Conservation (phyloP, 305 asterid genomes). For the Rubia tinctorum region DNA sequence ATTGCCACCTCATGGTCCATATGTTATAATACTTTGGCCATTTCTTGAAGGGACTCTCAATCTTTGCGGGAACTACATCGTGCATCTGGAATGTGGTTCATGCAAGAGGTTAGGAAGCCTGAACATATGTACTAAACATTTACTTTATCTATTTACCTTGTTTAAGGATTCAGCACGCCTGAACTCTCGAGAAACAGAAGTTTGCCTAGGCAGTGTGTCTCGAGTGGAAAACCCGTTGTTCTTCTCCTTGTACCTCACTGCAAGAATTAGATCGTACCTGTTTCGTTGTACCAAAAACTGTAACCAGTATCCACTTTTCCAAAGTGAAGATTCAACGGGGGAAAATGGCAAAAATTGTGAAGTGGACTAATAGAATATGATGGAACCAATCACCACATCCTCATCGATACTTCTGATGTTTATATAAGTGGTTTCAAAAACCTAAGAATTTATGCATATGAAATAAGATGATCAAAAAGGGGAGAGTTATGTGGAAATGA, state of each 20-base stretch:
- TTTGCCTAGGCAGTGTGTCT: too few species aligned
- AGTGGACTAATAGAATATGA: too few species aligned
- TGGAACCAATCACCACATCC: slow-evolving; percentile 98
- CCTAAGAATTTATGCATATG: slow-evolving; percentile 19
- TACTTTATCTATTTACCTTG: slow-evolving; percentile 21
- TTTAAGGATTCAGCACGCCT: slow-evolving; percentile 26
- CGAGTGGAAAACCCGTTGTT: slow-evolving; percentile 16
- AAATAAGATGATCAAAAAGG: background rate
- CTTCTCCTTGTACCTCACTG: slow-evolving; percentile 48
- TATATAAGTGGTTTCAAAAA: too few species aligned
- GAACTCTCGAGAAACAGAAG: slow-evolving; percentile 26
- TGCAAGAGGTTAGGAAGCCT: slow-evolving; percentile 2
- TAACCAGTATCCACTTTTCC: too few species aligned
- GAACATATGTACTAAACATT: background rate
- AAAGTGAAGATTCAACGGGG: too few species aligned
- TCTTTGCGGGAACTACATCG: slow-evolving; percentile 21
- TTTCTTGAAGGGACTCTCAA: slow-evolving; percentile 42
- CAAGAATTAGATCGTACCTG: slow-evolving; percentile 57
- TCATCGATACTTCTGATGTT: slow-evolving; percentile 96
- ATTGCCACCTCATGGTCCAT: slow-evolving; percentile 75
- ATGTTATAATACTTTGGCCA: slow-evolving; percentile 40
- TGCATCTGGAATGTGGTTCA: slow-evolving; percentile 29
- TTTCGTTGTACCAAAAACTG: too few species aligned
- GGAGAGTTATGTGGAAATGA: background rate
- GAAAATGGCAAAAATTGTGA: too few species aligned